phyloP scores from a whole-genome alignment of 305 asterid genomes.

The Stenogyne calaminthoides region DNA sequence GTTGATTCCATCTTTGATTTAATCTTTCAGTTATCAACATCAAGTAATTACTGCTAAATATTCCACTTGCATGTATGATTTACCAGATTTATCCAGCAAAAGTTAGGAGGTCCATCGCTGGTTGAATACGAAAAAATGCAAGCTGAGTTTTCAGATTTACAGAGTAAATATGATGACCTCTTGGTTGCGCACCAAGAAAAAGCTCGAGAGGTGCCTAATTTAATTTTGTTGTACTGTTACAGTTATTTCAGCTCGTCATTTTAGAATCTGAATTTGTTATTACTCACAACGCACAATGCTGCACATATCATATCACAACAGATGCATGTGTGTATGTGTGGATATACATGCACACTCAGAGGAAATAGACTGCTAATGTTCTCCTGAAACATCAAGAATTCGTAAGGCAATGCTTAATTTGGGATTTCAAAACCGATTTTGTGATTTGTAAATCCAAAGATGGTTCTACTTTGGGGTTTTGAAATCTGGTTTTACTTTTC shows the following conservation, averaged over 20 bases:
- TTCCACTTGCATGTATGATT: conserved; percentile 8
- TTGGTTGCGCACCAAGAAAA: conserved; percentile 65
- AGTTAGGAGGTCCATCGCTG: conserved; percentile 81
- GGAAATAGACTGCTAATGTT: not conserved
- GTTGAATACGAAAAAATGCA: conserved; percentile 85
- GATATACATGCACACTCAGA: not conserved
- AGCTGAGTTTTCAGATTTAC: conserved; percentile 71
- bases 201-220: conserved; percentile 61
- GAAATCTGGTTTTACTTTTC: no score
- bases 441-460: no score
- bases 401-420: not conserved
- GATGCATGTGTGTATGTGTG: no score
- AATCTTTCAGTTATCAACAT: not conserved
- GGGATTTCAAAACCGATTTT: no score
- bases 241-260: not conserved
- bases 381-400: not conserved
- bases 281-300: not conserved
- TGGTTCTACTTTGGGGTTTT: no score
- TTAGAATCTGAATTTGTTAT: not conserved
- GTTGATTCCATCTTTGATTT: not conserved
- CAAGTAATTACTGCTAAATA: conserved; percentile 8
- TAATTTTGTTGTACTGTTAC: not conserved
- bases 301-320: not conserved
- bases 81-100: conserved; percentile 84
- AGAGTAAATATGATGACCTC: conserved; percentile 60